A percentile compares a stretch with the other conserved stretches of the same genome.
These are phyloP conservation scores for Effrenium voratum DNA, from an alignment of 73 alveolate genomes.

Conservation along the genomic window DNA sequence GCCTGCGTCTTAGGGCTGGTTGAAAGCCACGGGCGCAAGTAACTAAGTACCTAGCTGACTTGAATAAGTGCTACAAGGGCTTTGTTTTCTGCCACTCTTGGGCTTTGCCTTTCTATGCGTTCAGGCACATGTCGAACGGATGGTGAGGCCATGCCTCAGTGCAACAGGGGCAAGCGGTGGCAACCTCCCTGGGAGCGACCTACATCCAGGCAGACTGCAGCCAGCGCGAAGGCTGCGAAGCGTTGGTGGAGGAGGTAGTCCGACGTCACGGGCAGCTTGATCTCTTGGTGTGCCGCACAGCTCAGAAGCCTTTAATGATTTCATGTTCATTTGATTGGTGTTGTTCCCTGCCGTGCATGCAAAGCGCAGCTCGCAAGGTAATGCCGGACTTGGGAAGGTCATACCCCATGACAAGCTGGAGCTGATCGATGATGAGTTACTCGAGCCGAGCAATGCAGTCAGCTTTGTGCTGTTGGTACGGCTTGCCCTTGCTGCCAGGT, in stretches of 20 bases:
- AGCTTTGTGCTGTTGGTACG: neutral
- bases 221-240: conserved; percentile 77
- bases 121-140: no score
- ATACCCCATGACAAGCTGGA: conserved; percentile 85
- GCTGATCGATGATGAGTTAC: conserved; percentile 58
- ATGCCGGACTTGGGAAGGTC: conserved; percentile 69
- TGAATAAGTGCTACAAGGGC: no score
- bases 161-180: conserved; percentile 54
- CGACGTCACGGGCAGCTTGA: conserved; percentile 51
- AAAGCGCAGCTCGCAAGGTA: neutral
- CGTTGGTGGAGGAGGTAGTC: conserved; percentile 27
- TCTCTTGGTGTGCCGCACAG: conserved; percentile 28
- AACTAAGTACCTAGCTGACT: no score
- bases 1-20: conserved; percentile 23
- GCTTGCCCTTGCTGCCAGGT: no score
- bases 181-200: conserved; percentile 28
- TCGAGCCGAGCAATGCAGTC: no score
- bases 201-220: conserved; percentile 89
- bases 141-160: conserved; percentile 51
- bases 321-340: neutral
- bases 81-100: no score
- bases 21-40: no score
- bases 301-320: neutral
- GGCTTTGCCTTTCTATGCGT: no score
- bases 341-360: neutral